Evolutionary conservation across 768 basidiomycete genomes (phyloP).

Genomic region (Leccinum uliginosum): DNA sequence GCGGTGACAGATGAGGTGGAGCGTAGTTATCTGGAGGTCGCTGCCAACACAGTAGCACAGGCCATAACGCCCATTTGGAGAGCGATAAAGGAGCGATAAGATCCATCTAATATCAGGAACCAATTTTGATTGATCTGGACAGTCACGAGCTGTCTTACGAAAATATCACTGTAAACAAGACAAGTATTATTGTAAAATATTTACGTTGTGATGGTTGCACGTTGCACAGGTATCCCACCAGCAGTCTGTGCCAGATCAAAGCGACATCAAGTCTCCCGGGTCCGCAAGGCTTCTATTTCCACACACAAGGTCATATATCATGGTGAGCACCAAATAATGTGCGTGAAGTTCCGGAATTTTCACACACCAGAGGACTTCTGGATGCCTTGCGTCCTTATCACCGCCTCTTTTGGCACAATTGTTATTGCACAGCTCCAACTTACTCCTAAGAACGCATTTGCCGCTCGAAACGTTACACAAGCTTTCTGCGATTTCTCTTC

Average conservation of each 20-base stretch:
- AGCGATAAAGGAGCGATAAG: conserved; percentile 32
- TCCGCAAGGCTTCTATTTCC: background rate
- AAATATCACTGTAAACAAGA: background rate
- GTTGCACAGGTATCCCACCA: background rate
- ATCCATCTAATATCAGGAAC: background rate
- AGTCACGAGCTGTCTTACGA: background rate
- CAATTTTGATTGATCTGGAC: background rate
- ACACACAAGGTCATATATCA: background rate
- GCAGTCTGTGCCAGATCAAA: background rate
- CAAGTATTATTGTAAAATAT: too few relatives aligned
- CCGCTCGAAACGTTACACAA: too few relatives aligned
- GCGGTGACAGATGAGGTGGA: conserved; percentile 55
- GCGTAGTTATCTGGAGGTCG: conserved; percentile 60
- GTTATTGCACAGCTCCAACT: background rate
- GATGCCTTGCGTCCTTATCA: background rate
- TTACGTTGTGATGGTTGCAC: background rate
- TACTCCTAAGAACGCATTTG: background rate
- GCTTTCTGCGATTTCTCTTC: background rate
- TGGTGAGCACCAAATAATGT: background rate
- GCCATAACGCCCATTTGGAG: conserved; percentile 69
- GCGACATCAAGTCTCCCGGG: background rate
- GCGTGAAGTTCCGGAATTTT: background rate
- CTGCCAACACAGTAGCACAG: conserved; percentile 69
- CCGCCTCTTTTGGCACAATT: background rate
- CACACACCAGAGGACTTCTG: background rate